A percentile compares a stretch with the other conserved stretches of the same genome.
Conservation (phyloP, 2,329 filamentous ascomycete species). For the Phialophora chinensis region DNA sequence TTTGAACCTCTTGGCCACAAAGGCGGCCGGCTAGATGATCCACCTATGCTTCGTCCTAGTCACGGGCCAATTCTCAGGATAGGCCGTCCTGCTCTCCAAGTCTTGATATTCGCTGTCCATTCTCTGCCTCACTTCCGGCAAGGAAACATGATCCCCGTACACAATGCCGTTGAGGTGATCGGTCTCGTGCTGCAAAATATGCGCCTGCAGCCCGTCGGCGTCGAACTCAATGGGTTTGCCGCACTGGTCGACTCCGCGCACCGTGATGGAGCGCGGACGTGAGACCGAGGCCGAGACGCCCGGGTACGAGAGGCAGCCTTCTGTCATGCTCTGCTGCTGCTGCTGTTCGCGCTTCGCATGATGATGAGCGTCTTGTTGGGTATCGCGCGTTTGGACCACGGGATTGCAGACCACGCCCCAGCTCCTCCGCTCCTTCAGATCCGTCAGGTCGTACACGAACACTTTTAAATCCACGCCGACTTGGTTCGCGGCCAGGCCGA, state of each 20-base stretch:
- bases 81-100: neutral
- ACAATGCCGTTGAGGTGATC: slow-evolving; percentile 19
- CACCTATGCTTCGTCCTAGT: neutral
- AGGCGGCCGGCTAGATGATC: neutral
- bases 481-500: slow-evolving; percentile 15
- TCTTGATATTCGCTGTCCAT: slow-evolving; percentile 6
- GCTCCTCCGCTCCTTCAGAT: neutral
- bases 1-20: neutral
- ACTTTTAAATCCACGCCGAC: slow-evolving; percentile 15
- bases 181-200: slow-evolving; percentile 16
- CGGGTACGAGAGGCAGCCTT: slow-evolving; percentile 17
- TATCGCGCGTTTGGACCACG: slow-evolving; percentile 1
- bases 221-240: slow-evolving; percentile 5
- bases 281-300: slow-evolving; percentile 2
- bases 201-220: neutral
- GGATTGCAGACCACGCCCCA: slow-evolving; percentile 18
- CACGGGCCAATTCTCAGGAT: slow-evolving; percentile 14
- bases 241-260: slow-evolving; percentile 8
- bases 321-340: neutral
- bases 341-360: neutral
- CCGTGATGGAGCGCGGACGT: slow-evolving; percentile 3
- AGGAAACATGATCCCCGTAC: slow-evolving; percentile 9
- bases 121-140: slow-evolving; percentile 3
- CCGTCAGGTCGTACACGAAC: slow-evolving; percentile 14
- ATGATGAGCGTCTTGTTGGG: neutral